Evolutionary conservation across 164 flowering plant species (phyloP).

Genomic region (Macadamia integrifolia): DNA sequence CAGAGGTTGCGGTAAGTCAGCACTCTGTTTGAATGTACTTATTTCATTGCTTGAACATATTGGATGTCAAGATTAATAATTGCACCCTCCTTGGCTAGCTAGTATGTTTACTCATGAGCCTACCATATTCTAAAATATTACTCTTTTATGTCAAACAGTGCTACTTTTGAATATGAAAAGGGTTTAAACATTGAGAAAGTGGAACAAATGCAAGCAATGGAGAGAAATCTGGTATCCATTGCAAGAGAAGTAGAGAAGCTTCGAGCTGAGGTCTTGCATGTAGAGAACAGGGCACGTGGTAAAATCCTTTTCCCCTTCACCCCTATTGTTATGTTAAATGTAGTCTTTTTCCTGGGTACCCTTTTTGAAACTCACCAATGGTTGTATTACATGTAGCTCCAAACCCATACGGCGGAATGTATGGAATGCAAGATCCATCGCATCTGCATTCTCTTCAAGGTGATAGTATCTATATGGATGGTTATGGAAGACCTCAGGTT

Average conservation of each 20-base stretch:
- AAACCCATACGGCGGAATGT: slow-evolving; percentile 26
- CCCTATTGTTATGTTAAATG: background rate
- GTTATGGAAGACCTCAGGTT: slow-evolving; percentile 29
- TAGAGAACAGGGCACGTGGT: slow-evolving; percentile 62
- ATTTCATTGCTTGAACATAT: too few species aligned
- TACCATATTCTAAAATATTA: background rate
- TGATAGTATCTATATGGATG: slow-evolving; percentile 27
- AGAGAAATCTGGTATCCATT: slow-evolving; percentile 55
- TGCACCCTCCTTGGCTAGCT: background rate
- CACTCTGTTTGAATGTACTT: background rate
- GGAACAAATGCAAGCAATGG: slow-evolving; percentile 64
- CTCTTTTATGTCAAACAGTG: slow-evolving; percentile 25
- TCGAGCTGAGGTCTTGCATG: slow-evolving; percentile 47
- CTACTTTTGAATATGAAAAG: slow-evolving; percentile 70
- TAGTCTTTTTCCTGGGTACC: background rate
- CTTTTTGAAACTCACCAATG: slow-evolving; percentile 1
- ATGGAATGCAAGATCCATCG: slow-evolving; percentile 27
- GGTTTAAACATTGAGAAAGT: slow-evolving; percentile 58
- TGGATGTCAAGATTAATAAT: background rate
- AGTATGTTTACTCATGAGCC: background rate
- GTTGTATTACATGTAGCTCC: slow-evolving; percentile 18
- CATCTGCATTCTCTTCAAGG: slow-evolving; percentile 27
- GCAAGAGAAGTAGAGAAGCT: slow-evolving; percentile 65
- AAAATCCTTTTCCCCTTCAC: background rate
- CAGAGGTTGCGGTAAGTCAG: slow-evolving; percentile 63